phyloP scores from a whole-genome alignment of 192 early-diverging fungal genomes.

The Pilobolus umbonatus region DNA sequence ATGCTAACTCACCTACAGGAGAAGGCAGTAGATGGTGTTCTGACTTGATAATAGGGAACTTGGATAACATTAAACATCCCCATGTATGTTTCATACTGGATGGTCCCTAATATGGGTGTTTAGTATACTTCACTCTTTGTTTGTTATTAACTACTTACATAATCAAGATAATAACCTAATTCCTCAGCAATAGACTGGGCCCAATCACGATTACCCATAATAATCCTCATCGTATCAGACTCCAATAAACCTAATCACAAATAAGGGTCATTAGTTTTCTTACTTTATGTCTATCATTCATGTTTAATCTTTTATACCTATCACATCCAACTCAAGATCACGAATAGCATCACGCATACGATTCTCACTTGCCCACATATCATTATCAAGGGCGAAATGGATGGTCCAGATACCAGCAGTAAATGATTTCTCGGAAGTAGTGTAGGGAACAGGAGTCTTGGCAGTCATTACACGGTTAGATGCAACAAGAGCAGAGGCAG shows the following conservation, averaged over 20 bases:
- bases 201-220: slow-evolving; percentile 83
- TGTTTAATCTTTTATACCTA: slow-evolving; percentile 33
- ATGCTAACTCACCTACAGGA: slow-evolving; percentile 76
- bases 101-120: slow-evolving; percentile 45
- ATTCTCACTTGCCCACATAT: slow-evolving; percentile 76
- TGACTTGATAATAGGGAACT: slow-evolving; percentile 75
- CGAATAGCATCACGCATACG: slow-evolving; percentile 69
- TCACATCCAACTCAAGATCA: slow-evolving; percentile 75
- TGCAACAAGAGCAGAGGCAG: slow-evolving; percentile 33
- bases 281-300: not conserved
- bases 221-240: slow-evolving; percentile 73
- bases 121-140: not conserved
- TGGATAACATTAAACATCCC: slow-evolving; percentile 81
- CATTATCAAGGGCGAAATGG: slow-evolving; percentile 82
- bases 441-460: slow-evolving; percentile 50
- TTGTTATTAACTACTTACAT: slow-evolving; percentile 28
- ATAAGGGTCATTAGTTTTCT: not conserved
- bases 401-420: slow-evolving; percentile 84
- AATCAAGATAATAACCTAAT: slow-evolving; percentile 73
- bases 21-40: slow-evolving; percentile 75
- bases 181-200: slow-evolving; percentile 75
- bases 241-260: slow-evolving; percentile 51
- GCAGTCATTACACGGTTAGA: slow-evolving; percentile 45
- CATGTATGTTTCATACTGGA: slow-evolving; percentile 84
- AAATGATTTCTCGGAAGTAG: slow-evolving; percentile 58